Base-by-base conservation (phyloP, 768 basidiomycete species). In the Coprinellus aureogranulatus region DNA sequence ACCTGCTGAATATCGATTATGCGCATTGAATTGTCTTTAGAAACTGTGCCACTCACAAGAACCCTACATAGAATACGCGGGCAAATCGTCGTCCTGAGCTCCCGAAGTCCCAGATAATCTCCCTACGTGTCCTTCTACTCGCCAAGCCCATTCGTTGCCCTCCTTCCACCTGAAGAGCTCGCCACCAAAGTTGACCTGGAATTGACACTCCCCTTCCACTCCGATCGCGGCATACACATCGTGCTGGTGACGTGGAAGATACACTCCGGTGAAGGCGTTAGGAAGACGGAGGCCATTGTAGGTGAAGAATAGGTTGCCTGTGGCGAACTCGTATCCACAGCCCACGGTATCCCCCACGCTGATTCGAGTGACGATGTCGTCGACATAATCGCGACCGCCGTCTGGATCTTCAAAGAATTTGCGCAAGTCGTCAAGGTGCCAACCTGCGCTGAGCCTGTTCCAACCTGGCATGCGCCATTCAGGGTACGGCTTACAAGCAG, bases 401-500 rank as follows among this genome's bases (percentile, higher is more conserved):
- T 82, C 75, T 1, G 84, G 71, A 63, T 87, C 85, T 62, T 88
- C 86, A 58, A 84, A 88, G 75, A 88, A 89, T 68, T 88, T 89
- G 65, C 84, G 79, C 65, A 86, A 72, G 69, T 89, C 87, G 65
- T 89, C 88, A 31, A 89, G 77, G 62, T 89, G 87, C 26, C 87
- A 72, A 1, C 79, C 87, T 1, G 82, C 82, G 54, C 86, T 87
- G 41, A 81, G 72, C 48, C 87, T 72, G 64, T 89, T 85, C 88
- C 88, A 89, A 2, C 87, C 87, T 40, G 88, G 88, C 42, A 87
- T 74, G 20, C 87, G 79, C 76, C 82, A 88, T 1, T 70, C 68
- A 0, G 87, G 88, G 61, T 88, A 88, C 2, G 88, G 87, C 18
- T 75, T 74, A 63, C 86, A 88, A 11, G 84, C 74, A 1, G 83